These are phyloP conservation scores for Panaeolus papilionaceus DNA, from an alignment of 768 basidiomycete genomes.

Conservation along the genomic window DNA sequence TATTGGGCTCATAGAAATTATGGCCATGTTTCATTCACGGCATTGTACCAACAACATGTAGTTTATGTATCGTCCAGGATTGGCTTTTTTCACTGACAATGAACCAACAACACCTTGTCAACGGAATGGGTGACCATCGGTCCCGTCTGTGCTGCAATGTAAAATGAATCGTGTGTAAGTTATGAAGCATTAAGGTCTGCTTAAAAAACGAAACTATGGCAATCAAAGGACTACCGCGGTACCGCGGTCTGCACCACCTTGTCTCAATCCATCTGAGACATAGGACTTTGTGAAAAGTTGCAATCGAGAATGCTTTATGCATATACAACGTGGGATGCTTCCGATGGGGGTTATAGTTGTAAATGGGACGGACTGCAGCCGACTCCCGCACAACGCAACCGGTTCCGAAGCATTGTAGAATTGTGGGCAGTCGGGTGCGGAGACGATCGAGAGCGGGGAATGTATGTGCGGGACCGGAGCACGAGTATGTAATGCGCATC, in stretches of 20 bases:
- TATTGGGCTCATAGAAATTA: no score
- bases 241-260: background rate
- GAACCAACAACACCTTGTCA: background rate
- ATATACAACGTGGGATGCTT: background rate
- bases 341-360: background rate
- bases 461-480: background rate
- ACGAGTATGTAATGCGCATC: no score
- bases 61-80: no score
- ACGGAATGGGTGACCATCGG: background rate
- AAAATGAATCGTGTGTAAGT: background rate
- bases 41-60: no score
- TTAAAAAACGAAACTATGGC: background rate
- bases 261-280: background rate
- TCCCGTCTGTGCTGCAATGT: background rate
- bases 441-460: background rate
- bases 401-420: background rate
- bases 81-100: background rate
- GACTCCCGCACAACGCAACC: background rate
- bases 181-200: no score
- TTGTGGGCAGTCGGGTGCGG: background rate
- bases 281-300: background rate
- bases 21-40: no score
- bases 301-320: background rate
- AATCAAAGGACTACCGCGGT: background rate
- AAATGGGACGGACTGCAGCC: background rate